Evolutionary conservation across 1,139 yeast genomes (phyloP), one percentile per base, ranked within the genome.

Genomic region (Kodamaea suecica): DNA sequence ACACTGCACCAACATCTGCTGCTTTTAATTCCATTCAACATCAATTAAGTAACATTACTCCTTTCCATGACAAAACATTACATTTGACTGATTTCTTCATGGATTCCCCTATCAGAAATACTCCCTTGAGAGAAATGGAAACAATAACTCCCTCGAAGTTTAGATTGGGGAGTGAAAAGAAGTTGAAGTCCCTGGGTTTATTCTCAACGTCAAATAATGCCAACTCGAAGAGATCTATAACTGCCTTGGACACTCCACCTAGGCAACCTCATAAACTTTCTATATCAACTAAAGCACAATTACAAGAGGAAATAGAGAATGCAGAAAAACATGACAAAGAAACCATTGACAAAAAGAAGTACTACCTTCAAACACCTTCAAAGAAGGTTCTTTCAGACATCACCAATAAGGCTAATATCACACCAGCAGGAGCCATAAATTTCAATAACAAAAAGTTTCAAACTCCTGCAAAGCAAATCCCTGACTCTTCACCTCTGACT

Each of bases 141-240:
- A 62, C 73, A 2, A 66, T 68, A 17, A 70, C 76, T 2, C 75
- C 76, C 2, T 66, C 73, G 3, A 63, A 61, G 40, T 70, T 69
- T 38, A 55, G 45, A 31, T 40, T 66, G 11, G 55, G 51, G 13
- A 53, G 54, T 32, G 58, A 46, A 26, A 44, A 42, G 34, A 27
- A 27, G 12, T 17, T 13, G 17, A 25, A 25, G 10, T 5, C 28
- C 7, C 28, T 25, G 17, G 30, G 45, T 54, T 4, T 34, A 46
- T 11, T 40, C 50, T 42, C 43, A 52, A 27, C 63, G 53, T 56
- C 14, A 42, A 45, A 33, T 50, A 14, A 19, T 7, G 24, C 59
- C 37, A 57, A 62, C 12, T 57, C 47, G 35, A 67, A 66, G 41
- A 50, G 71, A 34, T 58, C 68, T 4, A 63, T 65, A 31, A 53